Conservation (phyloP, 2,329 filamentous ascomycete genomes). For the Diaporthe ilicicola region DNA sequence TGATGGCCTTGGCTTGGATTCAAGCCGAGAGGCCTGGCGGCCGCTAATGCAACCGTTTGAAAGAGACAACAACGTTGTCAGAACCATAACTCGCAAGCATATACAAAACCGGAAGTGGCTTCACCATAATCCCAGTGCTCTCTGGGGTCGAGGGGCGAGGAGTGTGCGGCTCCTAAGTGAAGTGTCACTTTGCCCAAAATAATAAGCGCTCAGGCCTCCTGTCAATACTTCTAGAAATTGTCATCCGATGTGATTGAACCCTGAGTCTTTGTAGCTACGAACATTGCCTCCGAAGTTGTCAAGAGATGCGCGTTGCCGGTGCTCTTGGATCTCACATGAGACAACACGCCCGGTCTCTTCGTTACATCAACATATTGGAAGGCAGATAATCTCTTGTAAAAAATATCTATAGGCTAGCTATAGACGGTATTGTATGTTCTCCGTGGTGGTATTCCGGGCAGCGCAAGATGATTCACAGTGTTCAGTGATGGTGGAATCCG, state of each 20-base stretch:
- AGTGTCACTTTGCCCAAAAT: background rate
- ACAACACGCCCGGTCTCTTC: background rate
- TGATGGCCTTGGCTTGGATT: slow-evolving; percentile 9
- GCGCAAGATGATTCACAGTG: background rate
- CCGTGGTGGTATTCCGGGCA: background rate
- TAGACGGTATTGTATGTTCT: background rate
- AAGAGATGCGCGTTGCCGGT: background rate
- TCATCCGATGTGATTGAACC: too few species aligned
- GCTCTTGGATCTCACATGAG: too few species aligned
- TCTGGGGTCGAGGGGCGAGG: background rate
- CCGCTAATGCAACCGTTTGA: slow-evolving; percentile 1
- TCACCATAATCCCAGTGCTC: background rate
- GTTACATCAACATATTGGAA: background rate
- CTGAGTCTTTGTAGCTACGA: background rate
- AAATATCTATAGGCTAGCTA: background rate
- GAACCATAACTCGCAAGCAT: slow-evolving; percentile 20
- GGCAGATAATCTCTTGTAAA: background rate
- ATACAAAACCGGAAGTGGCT: background rate
- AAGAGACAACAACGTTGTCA: background rate
- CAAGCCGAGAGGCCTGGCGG: slow-evolving; percentile 5
- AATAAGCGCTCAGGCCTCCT: background rate
- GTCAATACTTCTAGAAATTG: background rate
- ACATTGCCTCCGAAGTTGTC: background rate
- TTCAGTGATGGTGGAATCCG: background rate
- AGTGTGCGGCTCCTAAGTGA: background rate